Percentiles rank a stretch among this genome's conserved stretches.
Conservation (phyloP, 495 filamentous ascomycete genomes). For the Xylaria scruposa region DNA sequence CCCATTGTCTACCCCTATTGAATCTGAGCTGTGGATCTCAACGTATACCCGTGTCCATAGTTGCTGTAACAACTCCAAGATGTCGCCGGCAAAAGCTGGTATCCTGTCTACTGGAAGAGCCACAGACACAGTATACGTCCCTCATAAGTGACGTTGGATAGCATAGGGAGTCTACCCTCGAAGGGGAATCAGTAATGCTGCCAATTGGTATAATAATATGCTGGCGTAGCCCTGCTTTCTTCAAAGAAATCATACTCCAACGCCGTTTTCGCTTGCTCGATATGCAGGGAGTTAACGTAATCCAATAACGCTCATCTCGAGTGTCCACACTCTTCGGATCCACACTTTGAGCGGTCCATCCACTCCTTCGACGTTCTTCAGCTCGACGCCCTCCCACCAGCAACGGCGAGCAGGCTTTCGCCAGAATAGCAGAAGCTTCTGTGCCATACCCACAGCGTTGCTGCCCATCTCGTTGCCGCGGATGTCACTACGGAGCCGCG, state of each 20-base stretch:
- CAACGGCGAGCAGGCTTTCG: constrained; percentile 93
- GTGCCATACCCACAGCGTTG: constrained; percentile 95
- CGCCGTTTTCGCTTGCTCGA: constrained; percentile 34
- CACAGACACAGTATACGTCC: neutral
- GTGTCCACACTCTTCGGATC: constrained; percentile 97
- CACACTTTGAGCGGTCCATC: constrained; percentile 95
- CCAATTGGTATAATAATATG: constrained; percentile 29
- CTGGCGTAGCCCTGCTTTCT: constrained; percentile 27
- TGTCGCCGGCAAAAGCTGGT: neutral
- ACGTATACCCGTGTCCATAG: neutral
- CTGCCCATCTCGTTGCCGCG: constrained; percentile 75
- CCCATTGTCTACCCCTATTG: neutral
- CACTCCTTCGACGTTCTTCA: constrained; percentile 87
- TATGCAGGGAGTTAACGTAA: constrained; percentile 64
- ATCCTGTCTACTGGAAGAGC: constrained; percentile 6
- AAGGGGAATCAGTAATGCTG: constrained; percentile 16
- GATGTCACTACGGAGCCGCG: constrained; percentile 90
- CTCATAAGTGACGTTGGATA: neutral
- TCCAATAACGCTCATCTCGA: constrained; percentile 98
- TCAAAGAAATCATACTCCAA: constrained; percentile 33
- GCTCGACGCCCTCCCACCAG: constrained; percentile 99
- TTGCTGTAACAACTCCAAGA: neutral
- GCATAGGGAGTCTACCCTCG: neutral
- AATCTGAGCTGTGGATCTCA: neutral
- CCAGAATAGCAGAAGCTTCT: constrained; percentile 98